Percentiles rank a stretch among this genome's conserved stretches.
Conservation (phyloP, 2,329 filamentous ascomycete species). For the Zymoseptoria crescenta region DNA sequence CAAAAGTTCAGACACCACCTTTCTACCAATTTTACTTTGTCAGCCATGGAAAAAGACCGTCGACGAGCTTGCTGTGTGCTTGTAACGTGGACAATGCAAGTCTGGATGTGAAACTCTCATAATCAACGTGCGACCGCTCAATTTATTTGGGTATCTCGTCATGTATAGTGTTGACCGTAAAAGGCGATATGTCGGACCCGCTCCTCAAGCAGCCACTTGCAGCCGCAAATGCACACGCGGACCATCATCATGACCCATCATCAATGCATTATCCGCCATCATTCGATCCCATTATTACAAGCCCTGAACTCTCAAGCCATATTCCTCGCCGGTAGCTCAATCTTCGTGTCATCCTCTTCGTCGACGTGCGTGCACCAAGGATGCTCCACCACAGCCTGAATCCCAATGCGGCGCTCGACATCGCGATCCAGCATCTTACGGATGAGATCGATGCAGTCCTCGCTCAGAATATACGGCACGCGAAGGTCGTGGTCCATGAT, state of each 20-base stretch:
- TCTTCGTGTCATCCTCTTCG: slow-evolving; percentile 16
- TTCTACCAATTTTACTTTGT: background rate
- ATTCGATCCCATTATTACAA: background rate
- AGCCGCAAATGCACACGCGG: background rate
- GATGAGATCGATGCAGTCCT: slow-evolving; percentile 87
- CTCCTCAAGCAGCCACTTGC: background rate
- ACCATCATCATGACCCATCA: background rate
- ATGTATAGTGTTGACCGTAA: background rate
- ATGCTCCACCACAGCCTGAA: slow-evolving; percentile 79
- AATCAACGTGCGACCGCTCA: background rate
- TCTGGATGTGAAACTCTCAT: background rate
- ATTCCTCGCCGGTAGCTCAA: background rate
- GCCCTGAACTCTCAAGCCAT: background rate
- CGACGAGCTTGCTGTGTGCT: background rate
- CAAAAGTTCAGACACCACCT: background rate
- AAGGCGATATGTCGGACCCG: background rate
- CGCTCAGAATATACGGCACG: slow-evolving; percentile 80
- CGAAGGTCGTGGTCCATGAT: slow-evolving; percentile 96
- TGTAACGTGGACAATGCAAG: background rate
- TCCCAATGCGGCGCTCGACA: slow-evolving; percentile 73
- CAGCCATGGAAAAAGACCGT: background rate
- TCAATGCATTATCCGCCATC: background rate
- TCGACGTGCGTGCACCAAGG: slow-evolving; percentile 57
- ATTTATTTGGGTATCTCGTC: background rate
- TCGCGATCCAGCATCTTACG: slow-evolving; percentile 88